Conservation (phyloP, 148 eudicot genomes). For the Persicaria tinctoria region DNA sequence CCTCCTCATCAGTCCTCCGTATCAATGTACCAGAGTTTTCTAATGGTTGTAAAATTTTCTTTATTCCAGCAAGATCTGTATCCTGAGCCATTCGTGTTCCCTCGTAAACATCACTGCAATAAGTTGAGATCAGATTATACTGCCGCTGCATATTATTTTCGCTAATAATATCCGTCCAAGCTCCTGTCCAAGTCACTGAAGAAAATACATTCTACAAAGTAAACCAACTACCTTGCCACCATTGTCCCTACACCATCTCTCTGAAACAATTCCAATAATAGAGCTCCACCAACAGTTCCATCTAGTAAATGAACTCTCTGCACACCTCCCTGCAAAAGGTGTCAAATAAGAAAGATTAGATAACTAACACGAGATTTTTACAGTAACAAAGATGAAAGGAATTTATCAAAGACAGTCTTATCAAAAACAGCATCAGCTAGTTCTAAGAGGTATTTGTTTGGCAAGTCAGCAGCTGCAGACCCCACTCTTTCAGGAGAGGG, state of each 20-base stretch:
- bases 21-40: conserved; percentile 85
- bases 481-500: background rate
- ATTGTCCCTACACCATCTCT: conserved; percentile 96
- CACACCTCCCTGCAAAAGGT: conserved; percentile 67
- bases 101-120: conserved; percentile 86
- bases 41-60: conserved; percentile 61
- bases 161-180: background rate
- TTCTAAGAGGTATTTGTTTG: background rate
- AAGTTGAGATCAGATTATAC: background rate
- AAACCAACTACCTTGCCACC: conserved; percentile 73
- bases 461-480: background rate
- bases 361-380: background rate
- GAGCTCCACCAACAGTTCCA: conserved; percentile 78
- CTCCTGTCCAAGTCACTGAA: background rate
- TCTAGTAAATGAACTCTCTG: conserved; percentile 90
- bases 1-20: conserved; percentile 86
- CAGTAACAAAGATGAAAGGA: background rate
- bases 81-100: conserved; percentile 82
- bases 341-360: background rate
- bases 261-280: conserved; percentile 77
- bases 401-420: background rate
- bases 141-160: background rate
- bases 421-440: background rate
- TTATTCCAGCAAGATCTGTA: conserved; percentile 58
- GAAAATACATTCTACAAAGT: background rate